Evolutionary conservation across 1,284 basidiomycete species (phyloP), one percentile per base, ranked within the genome.

Genomic region (Leccinum ambiguum): DNA sequence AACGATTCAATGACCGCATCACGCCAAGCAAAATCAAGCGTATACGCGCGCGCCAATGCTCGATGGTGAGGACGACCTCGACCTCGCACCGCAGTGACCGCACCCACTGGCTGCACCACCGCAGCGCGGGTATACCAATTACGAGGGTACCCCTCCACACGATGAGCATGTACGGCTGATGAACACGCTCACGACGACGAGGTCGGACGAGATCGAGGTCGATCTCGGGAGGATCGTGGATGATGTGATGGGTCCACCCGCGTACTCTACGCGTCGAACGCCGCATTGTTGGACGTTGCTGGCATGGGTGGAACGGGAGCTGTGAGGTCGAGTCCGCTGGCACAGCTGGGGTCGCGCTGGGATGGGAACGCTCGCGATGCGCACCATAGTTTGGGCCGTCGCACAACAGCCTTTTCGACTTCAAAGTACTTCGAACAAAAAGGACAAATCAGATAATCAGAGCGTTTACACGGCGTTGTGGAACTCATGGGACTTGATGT

Each of bases 171-270:
- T 72, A 36, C 73, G 73, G 2, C 75, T 85, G 63, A 77, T 81
- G 62, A 84, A 86, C 68, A 82, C 83, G 2, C 68, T 79, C 23
- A 7, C 43, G 16, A n/a, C 43, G 10, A 4, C 45, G n/a, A 26
- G 21, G 8, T 68, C 71, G 0, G 69, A 71, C 9, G 65, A 74
- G 18, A 77, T 74, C 8, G 66, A 74, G 21, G 77, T 74, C 50
- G 78, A 84, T 61, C 74, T 85, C 18, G 71, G 71, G 8, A 72
- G 73, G 6, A 84, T 86, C 66, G 79, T 86, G 11, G 81, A 84
- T 62, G 79, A 83, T 62, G 79, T 86, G 5, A 86, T 86, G 85
- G 85, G 85, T 4, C 77, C 79, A 2, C 61, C 74, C 0, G 0
- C 60, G 0, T 30, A 36, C 16, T 4, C 61, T 2, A 48, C 45